These are phyloP conservation scores for Cronartium ribicola DNA, from an alignment of 1,284 basidiomycete species.

Conservation along the genomic window DNA sequence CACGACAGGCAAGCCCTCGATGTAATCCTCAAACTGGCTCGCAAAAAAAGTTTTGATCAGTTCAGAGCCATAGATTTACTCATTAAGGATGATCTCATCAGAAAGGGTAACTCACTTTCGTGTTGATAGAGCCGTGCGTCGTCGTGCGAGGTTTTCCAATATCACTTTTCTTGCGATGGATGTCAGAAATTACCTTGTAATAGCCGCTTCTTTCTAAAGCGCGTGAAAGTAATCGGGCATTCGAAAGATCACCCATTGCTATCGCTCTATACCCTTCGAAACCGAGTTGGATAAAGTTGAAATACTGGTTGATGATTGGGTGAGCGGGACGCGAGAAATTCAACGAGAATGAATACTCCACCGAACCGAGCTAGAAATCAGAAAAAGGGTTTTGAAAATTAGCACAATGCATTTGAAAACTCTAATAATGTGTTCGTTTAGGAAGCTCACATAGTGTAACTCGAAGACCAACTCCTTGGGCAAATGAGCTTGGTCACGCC, in stretches of 20 bases:
- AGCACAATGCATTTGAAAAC: neutral
- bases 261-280: conserved; percentile 73
- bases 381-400: neutral
- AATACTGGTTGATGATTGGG: conserved; percentile 87
- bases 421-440: conserved; percentile 55
- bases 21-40: conserved; percentile 58
- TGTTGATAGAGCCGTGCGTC: conserved; percentile 1
- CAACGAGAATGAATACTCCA: conserved; percentile 74
- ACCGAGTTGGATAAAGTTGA: conserved; percentile 63
- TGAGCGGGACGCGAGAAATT: conserved; percentile 90
- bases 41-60: neutral
- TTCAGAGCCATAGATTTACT: neutral
- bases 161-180: conserved; percentile 51
- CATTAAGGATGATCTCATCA: neutral
- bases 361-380: conserved; percentile 54
- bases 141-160: conserved; percentile 14
- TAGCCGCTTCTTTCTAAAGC: conserved; percentile 76
- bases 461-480: conserved; percentile 91
- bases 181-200: conserved; percentile 59
- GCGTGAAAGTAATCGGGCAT: conserved; percentile 69
- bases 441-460: conserved; percentile 66
- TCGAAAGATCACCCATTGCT: conserved; percentile 67
- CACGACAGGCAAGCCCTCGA: conserved; percentile 80
- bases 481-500: conserved; percentile 64
- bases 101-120: neutral